Base-by-base conservation (phyloP, 1,139 yeast species). In the Meyerozyma sp. region DNA sequence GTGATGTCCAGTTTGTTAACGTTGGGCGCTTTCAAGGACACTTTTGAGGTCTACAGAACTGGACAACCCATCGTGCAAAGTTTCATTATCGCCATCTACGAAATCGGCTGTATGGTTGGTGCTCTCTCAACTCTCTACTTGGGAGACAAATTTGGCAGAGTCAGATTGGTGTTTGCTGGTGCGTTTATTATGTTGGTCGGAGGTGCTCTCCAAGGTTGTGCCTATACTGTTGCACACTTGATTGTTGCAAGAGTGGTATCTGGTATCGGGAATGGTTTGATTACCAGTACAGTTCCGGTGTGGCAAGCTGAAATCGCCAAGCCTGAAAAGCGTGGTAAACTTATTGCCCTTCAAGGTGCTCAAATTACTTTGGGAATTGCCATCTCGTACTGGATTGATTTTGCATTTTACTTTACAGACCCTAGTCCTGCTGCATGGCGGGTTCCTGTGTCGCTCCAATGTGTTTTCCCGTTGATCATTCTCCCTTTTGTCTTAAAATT, bases 381-480 rank as follows among this genome's bases (percentile, higher is more conserved):
- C 45, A 62, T 72, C 37, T 60, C 69, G 11, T 68, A 73, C 53
- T 70, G 75, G 75, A 49, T 70, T 30, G 77, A 73, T 48, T 72
- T 70, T 55, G 77, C 71, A 3, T 62, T 72, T 39, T 71, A 70
- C 45, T 70, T 67, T 50, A 34, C 37, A 8, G 37, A 34, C 26
- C 37, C 37, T 2, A 20, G 26, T 13, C 26, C 13, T 9, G 37
- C 37, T 20, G 18, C 53, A 5, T 74, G 77, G 74, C 65, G 79
- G 53, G 71, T 73, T 44, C 80, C 80, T 5, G 58, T 75, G 37
- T 79, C 76, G 2, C 70, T 75, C 58, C 74, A 69, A 50, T 57
- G 65, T 45, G 45, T 68, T 32, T 70, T 70, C 56, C 72, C 73
- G 4, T 16, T 66, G 7, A 36, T 54, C 11, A 46, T 57, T n/a